A percentile compares a stretch with the other conserved stretches of the same genome.
These are phyloP conservation scores for Nakaseomyces sp. DNA, from an alignment of 1,139 yeast genomes.

Conservation along the genomic window DNA sequence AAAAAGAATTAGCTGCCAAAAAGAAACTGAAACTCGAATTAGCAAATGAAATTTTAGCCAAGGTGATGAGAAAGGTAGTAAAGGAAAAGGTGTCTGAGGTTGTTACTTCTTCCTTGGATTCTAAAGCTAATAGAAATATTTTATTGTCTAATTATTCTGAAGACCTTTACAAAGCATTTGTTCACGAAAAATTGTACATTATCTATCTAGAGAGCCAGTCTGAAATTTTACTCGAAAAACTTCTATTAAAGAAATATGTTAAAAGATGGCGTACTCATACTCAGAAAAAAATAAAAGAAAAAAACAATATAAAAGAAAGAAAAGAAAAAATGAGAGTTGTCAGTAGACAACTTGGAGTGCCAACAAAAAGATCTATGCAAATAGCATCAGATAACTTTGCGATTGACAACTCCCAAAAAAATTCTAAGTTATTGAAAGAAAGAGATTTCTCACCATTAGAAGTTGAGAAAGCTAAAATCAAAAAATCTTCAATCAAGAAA, in stretches of 20 bases:
- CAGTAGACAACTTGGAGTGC: constrained; percentile 33
- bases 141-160: constrained; percentile 35
- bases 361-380: constrained; percentile 12
- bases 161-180: constrained; percentile 50
- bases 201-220: constrained; percentile 39
- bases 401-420: constrained; percentile 13
- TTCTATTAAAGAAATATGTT: constrained; percentile 29
- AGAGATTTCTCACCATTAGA: constrained; percentile 21
- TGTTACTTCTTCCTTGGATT: neutral
- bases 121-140: neutral
- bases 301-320: constrained; percentile 35
- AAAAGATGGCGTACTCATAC: constrained; percentile 27
- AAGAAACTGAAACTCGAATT: neutral
- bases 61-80: constrained; percentile 32
- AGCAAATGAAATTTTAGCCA: neutral
- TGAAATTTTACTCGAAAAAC: constrained; percentile 26
- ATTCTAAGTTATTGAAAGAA: constrained; percentile 14
- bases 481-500: constrained; percentile 17
- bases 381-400: constrained; percentile 17
- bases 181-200: constrained; percentile 46
- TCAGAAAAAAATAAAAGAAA: constrained; percentile 29
- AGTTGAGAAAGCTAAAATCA: constrained; percentile 24
- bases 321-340: constrained; percentile 38
- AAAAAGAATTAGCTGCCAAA: neutral
- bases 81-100: constrained; percentile 11